Conservation (phyloP, 805 yeast genomes). For the Ascoidea rubescens region DNA sequence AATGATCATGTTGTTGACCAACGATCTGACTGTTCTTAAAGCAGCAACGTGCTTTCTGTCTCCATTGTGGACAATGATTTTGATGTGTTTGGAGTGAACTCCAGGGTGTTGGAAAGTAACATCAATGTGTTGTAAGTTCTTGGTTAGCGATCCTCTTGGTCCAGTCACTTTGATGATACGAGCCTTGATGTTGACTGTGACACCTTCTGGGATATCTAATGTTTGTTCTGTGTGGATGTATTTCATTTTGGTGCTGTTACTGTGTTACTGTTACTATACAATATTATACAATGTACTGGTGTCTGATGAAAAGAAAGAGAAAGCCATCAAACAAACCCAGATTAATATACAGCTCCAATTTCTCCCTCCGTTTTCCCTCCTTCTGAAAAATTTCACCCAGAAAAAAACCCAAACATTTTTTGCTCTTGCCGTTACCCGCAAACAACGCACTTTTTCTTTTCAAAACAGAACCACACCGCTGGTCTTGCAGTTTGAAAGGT, state of each 20-base stretch:
- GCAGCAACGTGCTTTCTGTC: slow-evolving; percentile 99
- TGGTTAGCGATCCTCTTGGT: slow-evolving; percentile 91
- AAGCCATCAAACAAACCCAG: no score
- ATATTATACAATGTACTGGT: no score
- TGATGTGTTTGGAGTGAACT: slow-evolving; percentile 43
- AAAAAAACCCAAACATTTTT: no score
- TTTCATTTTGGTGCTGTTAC: slow-evolving; percentile 34
- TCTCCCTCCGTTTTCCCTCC: no score
- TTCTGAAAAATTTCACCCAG: no score
- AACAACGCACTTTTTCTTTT: no score
- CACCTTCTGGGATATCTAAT: slow-evolving; percentile 85
- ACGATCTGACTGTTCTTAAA: slow-evolving; percentile 95
- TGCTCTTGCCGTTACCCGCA: no score
- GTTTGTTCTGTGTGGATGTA: slow-evolving; percentile 79
- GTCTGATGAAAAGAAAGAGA: no score
- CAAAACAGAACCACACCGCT: no score
- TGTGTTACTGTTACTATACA: no score
- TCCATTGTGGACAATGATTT: slow-evolving; percentile 93
- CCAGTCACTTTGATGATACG: slow-evolving; percentile 85
- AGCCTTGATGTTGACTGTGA: slow-evolving; percentile 80
- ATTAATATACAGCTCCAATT: no score
- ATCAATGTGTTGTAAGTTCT: slow-evolving; percentile 88
- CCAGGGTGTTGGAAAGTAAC: slow-evolving; percentile 78
- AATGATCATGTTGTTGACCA: slow-evolving; percentile 84
- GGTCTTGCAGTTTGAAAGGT: no score